phyloP scores from a whole-genome alignment of 352 stramenopile genomes.

The Phytophthora citricola region DNA sequence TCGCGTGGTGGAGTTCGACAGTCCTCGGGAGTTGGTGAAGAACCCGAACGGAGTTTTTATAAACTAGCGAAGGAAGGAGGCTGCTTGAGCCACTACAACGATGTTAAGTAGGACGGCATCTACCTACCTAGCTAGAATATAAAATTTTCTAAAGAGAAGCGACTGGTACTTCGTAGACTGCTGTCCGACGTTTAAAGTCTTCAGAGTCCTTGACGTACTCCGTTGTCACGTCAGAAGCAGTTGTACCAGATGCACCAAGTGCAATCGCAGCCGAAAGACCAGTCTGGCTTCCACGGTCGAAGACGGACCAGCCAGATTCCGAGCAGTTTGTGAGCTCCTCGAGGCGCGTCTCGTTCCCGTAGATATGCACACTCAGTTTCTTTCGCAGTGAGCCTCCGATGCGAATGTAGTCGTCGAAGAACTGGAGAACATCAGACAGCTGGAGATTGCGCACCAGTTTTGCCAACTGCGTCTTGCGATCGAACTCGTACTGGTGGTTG shows the following conservation, averaged over 20 bases:
- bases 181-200: conserved; percentile 36
- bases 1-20: no score
- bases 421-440: conserved; percentile 60
- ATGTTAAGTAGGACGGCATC: background rate
- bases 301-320: conserved; percentile 28
- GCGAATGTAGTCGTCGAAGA: conserved; percentile 71
- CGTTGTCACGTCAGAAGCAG: conserved; percentile 7
- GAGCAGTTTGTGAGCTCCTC: conserved; percentile 27
- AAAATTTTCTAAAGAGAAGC: conserved; percentile 11
- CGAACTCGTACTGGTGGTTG: conserved; percentile 77
- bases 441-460: conserved; percentile 51
- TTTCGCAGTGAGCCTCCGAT: conserved; percentile 32
- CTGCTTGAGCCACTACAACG: background rate
- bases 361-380: conserved; percentile 68
- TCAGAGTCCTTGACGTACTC: conserved; percentile 33
- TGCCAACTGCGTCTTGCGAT: conserved; percentile 49
- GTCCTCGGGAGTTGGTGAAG: no score
- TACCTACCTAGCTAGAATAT: background rate
- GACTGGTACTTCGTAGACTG: conserved; percentile 23
- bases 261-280: conserved; percentile 24
- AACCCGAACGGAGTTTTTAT: no score
- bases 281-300: conserved; percentile 12
- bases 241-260: background rate
- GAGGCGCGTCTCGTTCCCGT: conserved; percentile 48
- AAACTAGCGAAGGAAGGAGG: conserved; percentile 21